phyloP scores from a whole-genome alignment of 805 yeast species.

The Kazachstania psychrophila region DNA sequence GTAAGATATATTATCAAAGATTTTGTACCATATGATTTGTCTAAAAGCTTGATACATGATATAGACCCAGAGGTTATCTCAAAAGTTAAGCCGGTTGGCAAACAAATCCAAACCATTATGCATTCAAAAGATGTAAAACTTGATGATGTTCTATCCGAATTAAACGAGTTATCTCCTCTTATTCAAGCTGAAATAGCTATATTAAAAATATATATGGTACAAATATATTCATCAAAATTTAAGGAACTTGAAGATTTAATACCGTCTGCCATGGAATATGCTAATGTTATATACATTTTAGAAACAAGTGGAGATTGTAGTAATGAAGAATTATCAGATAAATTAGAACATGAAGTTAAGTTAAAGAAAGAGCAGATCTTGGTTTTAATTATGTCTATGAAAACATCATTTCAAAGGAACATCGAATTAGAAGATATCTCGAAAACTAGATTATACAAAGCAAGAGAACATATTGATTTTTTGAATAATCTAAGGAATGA shows the following conservation, averaged over 20 bases:
- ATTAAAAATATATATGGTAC: constrained; percentile 41
- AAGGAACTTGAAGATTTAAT: constrained; percentile 62
- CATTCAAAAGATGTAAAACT: background rate
- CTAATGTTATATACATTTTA: constrained; percentile 41
- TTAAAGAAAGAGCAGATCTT: constrained; percentile 58
- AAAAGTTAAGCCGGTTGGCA: background rate
- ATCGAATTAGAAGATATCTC: constrained; percentile 27
- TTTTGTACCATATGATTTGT: constrained; percentile 9
- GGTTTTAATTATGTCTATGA: constrained; percentile 66
- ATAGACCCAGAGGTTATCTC: constrained; percentile 2
- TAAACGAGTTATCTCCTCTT: constrained; percentile 47
- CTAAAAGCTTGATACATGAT: constrained; percentile 3
- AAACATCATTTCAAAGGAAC: constrained; percentile 34
- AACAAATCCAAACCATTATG: constrained; percentile 1
- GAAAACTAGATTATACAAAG: constrained; percentile 32
- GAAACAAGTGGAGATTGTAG: constrained; percentile 36
- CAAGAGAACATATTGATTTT: constrained; percentile 35
- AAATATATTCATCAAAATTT: constrained; percentile 51
- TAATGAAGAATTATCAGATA: constrained; percentile 15
- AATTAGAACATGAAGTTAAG: constrained; percentile 30
- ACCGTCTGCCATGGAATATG: constrained; percentile 53
- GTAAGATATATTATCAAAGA: too few relatives aligned
- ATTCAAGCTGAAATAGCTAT: constrained; percentile 45
- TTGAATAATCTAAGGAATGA: constrained; percentile 36
- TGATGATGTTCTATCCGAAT: constrained; percentile 34